Evolutionary conservation across 371 early-diverging fungal species (phyloP).

Genomic region (Mucor sp.): DNA sequence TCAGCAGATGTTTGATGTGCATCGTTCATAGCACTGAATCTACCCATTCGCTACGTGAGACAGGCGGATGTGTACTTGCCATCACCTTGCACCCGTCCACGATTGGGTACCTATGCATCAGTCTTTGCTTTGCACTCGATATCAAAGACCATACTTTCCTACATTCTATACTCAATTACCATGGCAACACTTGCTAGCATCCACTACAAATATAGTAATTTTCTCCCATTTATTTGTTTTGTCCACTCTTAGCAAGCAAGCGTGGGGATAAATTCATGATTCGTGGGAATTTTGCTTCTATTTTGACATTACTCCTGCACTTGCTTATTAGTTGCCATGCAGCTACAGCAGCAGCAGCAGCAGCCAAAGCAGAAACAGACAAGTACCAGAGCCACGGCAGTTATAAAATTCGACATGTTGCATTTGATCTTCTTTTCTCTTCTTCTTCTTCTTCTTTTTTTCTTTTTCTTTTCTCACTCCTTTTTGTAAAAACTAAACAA

Average conservation of each 20-base stretch:
- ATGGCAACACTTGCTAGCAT: not conserved
- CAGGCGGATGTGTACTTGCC: not conserved
- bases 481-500: not conserved
- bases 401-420: not conserved
- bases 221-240: not conserved
- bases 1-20: no score
- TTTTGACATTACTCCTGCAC: not conserved
- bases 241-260: not conserved
- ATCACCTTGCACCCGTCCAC: not conserved
- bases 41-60: not conserved
- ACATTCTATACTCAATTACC: no score
- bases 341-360: not conserved
- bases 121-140: not conserved
- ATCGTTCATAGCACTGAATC: not conserved
- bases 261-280: slow-evolving; percentile 18
- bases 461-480: not conserved
- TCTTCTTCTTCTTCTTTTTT: slow-evolving; percentile 15
- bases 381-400: not conserved
- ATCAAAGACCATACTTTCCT: no score
- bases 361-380: no score
- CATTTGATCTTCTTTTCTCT: not conserved
- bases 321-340: not conserved
- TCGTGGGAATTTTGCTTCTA: slow-evolving; percentile 23
- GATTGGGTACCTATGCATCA: not conserved
- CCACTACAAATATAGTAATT: not conserved